A percentile compares a stretch with the other conserved stretches of the same genome.
Evolutionary conservation across 345 rosid species (phyloP).

Genomic region (Dipteronia sinensis): DNA sequence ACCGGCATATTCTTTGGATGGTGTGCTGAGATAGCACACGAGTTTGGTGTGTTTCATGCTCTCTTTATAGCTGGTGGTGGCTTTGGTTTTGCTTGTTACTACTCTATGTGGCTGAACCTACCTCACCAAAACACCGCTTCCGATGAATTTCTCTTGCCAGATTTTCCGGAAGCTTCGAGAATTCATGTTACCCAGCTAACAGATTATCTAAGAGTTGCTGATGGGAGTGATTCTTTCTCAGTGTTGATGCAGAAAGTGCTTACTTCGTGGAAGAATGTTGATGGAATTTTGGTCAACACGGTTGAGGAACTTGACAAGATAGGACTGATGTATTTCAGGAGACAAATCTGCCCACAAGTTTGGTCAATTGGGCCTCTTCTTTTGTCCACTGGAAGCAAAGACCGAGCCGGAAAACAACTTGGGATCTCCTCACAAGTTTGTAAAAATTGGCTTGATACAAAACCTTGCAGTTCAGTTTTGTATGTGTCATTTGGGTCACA

Average conservation of each 20-base stretch:
- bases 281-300: slow-evolving; percentile 65
- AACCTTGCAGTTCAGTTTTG: slow-evolving; percentile 24
- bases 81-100: slow-evolving; percentile 54
- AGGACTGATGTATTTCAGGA: slow-evolving; percentile 52
- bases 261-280: slow-evolving; percentile 49
- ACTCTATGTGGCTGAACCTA: slow-evolving; percentile 54
- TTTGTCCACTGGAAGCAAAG: slow-evolving; percentile 33
- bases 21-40: slow-evolving; percentile 54
- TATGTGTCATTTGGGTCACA: slow-evolving; percentile 35
- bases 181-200: slow-evolving; percentile 50
- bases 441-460: slow-evolving; percentile 23
- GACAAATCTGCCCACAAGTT: slow-evolving; percentile 43
- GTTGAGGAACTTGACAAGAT: slow-evolving; percentile 54
- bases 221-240: slow-evolving; percentile 53
- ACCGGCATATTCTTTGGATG: slow-evolving; percentile 69
- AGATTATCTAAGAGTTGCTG: slow-evolving; percentile 40
- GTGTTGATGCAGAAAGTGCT: slow-evolving; percentile 28
- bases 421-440: slow-evolving; percentile 30
- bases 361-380: slow-evolving; percentile 69
- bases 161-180: slow-evolving; percentile 54
- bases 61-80: slow-evolving; percentile 45
- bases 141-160: slow-evolving; percentile 48
- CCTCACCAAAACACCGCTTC: slow-evolving; percentile 35
- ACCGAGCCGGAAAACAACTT: slow-evolving; percentile 15
- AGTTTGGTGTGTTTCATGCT: slow-evolving; percentile 51